phyloP scores from a whole-genome alignment of 164 flowering plant species.

The Vitis rotundifolia region DNA sequence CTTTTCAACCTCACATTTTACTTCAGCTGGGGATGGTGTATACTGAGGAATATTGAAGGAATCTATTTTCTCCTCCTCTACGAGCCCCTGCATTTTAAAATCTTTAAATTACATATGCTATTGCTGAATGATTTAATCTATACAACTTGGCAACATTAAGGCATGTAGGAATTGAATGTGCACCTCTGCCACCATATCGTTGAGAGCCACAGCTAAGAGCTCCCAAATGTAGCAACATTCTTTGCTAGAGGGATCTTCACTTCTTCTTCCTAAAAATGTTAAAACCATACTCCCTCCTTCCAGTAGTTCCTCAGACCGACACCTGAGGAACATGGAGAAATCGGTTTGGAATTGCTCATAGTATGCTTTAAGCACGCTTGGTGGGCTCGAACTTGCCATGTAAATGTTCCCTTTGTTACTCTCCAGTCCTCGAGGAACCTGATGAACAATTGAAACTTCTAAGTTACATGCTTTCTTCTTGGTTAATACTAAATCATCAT shows the following conservation, averaged over 20 bases:
- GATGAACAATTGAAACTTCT: background rate
- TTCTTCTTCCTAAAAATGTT: constrained; percentile 45
- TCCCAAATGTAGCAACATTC: constrained; percentile 41
- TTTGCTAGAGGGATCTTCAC: constrained; percentile 33
- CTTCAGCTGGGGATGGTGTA: constrained; percentile 46
- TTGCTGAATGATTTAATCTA: background rate
- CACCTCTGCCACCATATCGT: constrained; percentile 55
- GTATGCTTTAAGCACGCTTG: constrained; percentile 39
- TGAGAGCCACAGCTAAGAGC: constrained; percentile 39
- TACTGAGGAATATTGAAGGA: constrained; percentile 57
- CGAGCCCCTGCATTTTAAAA: constrained; percentile 37
- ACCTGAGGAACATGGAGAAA: constrained; percentile 43
- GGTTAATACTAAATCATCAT: too few relatives aligned
- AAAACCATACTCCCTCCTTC: constrained; percentile 56
- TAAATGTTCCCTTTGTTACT: constrained; percentile 52
- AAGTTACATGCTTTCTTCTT: background rate
- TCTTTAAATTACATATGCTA: too few relatives aligned
- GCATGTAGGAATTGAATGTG: background rate
- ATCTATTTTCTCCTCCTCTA: constrained; percentile 48
- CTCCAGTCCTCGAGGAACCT: constrained; percentile 56
- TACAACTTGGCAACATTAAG: too few relatives aligned
- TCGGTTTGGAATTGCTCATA: constrained; percentile 47
- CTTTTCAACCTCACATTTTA: constrained; percentile 26
- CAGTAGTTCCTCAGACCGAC: constrained; percentile 50
- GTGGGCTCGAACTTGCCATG: constrained; percentile 43